These are phyloP conservation scores for Fusarium equiseti DNA, from an alignment of 2,329 filamentous ascomycete genomes.

Conservation along the genomic window DNA sequence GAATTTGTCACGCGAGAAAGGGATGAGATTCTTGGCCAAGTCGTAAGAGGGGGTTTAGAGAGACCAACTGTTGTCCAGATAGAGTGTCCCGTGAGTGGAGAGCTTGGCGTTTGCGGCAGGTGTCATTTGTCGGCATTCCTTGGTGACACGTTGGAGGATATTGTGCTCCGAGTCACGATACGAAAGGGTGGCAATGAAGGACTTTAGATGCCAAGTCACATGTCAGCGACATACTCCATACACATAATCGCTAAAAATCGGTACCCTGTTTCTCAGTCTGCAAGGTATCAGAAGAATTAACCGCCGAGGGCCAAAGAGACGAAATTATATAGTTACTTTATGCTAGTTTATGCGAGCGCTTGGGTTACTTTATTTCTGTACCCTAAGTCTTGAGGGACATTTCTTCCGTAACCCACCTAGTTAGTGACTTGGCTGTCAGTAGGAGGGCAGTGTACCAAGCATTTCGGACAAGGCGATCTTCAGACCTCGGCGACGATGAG, in stretches of 20 bases:
- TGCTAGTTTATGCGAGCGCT: too few species aligned
- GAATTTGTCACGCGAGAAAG: too few species aligned
- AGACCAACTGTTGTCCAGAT: background rate
- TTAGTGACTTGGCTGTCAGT: too few species aligned
- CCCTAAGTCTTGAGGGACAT: too few species aligned
- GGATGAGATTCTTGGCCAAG: background rate
- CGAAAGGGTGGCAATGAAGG: rapidly evolving
- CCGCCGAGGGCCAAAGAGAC: too few species aligned
- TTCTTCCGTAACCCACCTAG: too few species aligned
- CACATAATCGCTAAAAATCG: too few species aligned
- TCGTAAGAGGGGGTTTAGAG: background rate
- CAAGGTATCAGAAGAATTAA: too few species aligned
- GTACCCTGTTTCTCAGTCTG: too few species aligned
- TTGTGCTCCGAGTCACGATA: background rate
- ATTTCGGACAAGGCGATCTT: background rate
- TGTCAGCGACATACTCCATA: background rate
- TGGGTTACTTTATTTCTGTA: too few species aligned
- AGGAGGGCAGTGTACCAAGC: background rate
- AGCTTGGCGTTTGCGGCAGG: background rate
- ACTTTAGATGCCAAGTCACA: background rate
- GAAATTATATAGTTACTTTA: too few species aligned
- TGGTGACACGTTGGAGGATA: background rate
- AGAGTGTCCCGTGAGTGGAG: background rate
- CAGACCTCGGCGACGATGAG: rapidly evolving
- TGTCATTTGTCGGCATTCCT: background rate